Percentiles rank a stretch among this genome's conserved stretches.
Conservation (phyloP, 2,329 filamentous ascomycete species). For the Fusarium neocosmosporiellum region DNA sequence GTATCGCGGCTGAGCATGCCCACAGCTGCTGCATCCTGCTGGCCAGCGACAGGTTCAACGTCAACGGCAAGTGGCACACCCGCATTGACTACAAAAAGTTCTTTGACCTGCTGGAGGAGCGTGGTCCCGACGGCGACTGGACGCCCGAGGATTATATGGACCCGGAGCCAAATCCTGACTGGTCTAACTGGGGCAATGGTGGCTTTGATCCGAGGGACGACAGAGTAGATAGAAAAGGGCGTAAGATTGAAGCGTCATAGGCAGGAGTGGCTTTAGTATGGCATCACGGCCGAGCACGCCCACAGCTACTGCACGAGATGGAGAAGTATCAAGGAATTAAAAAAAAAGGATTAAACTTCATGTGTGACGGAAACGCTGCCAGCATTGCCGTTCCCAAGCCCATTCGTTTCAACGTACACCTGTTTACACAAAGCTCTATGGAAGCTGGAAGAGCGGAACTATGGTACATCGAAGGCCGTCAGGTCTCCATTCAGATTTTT, state of each 20-base stretch:
- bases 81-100: slow-evolving; percentile 91
- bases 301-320: not conserved
- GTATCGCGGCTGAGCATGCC: slow-evolving; percentile 93
- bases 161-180: slow-evolving; percentile 80
- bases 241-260: slow-evolving; percentile 62
- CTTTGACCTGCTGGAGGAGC: slow-evolving; percentile 83
- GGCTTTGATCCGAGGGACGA: slow-evolving; percentile 93
- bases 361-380: slow-evolving; percentile 47
- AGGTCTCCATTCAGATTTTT: slow-evolving; percentile 43
- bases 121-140: slow-evolving; percentile 75
- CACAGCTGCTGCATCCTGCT: slow-evolving; percentile 94
- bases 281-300: not conserved
- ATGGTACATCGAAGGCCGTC: slow-evolving; percentile 54
- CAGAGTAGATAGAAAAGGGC: slow-evolving; percentile 87
- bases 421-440: slow-evolving; percentile 58
- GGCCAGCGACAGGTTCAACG: slow-evolving; percentile 82
- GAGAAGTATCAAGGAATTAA: slow-evolving; percentile 15
- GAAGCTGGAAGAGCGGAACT: slow-evolving; percentile 52
- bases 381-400: slow-evolving; percentile 48
- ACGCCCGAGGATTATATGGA: slow-evolving; percentile 92
- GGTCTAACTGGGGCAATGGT: slow-evolving; percentile 94
- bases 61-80: slow-evolving; percentile 87
- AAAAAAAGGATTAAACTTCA: slow-evolving; percentile 38
- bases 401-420: slow-evolving; percentile 49
- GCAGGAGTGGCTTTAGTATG: not conserved